These are phyloP conservation scores for Pythium dissotocum DNA, from an alignment of 352 stramenopile genomes.

Conservation along the genomic window DNA sequence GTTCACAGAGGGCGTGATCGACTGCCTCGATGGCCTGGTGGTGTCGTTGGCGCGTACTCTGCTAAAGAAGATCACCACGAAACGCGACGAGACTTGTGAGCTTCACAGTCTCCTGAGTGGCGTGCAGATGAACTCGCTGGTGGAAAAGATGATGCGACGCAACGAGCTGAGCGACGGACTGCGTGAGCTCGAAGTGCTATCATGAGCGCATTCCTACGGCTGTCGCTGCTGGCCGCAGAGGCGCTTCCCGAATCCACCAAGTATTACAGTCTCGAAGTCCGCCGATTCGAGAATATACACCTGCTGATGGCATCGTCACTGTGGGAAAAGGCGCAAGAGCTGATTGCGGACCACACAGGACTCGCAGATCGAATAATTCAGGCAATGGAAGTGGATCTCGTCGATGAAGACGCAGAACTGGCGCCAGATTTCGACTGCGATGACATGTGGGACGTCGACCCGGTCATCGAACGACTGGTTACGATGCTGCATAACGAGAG, in stretches of 20 bases:
- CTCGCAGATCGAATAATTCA: not conserved
- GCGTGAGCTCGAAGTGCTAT: not conserved
- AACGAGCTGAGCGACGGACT: not conserved
- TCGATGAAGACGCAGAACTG: not conserved
- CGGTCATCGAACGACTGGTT: not conserved
- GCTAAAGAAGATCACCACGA: not conserved
- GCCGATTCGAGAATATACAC: slow-evolving; percentile 11
- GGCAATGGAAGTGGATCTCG: not conserved
- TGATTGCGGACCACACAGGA: not conserved
- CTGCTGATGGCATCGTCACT: not conserved
- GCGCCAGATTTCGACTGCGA: not conserved
- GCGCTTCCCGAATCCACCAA: not conserved
- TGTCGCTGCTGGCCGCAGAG: not conserved
- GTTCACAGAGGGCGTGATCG: not conserved
- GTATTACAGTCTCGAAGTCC: not conserved
- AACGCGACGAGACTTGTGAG: not conserved
- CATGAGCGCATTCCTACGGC: not conserved
- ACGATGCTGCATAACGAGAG: not conserved
- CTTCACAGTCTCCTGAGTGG: not conserved
- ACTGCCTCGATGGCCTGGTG: not conserved
- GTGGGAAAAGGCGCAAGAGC: not conserved
- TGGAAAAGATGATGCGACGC: not conserved
- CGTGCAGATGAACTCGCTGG: slow-evolving; percentile 1
- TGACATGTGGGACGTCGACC: not conserved
- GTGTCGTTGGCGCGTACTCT: slow-evolving; percentile 3